A percentile compares a stretch with the other conserved stretches of the same genome.
Evolutionary conservation across 108 stramenopile species (phyloP).

Genomic region (Hondaea fermentalgiana): DNA sequence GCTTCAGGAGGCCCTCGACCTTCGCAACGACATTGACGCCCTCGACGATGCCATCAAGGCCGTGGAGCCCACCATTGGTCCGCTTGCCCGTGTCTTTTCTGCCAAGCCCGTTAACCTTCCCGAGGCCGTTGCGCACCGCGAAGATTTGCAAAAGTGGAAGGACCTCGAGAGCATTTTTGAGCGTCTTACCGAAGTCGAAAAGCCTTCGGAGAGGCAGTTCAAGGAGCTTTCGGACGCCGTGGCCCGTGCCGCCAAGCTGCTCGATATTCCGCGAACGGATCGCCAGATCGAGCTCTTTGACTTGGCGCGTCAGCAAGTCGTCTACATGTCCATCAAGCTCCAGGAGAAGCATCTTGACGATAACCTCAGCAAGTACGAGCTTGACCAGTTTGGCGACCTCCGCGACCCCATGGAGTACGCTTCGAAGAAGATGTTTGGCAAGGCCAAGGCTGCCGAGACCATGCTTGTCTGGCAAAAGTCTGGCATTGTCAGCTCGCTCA

Average conservation of each 20-base stretch:
- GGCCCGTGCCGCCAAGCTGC: constrained; percentile 15
- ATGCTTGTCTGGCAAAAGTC: constrained; percentile 19
- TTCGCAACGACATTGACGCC: constrained; percentile 1
- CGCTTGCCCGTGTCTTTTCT: neutral
- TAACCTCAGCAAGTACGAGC: neutral
- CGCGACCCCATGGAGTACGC: constrained; percentile 19
- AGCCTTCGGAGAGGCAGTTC: neutral
- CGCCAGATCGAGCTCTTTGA: constrained; percentile 19
- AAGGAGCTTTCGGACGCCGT: constrained; percentile 20
- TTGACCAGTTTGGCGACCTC: constrained; percentile 19
- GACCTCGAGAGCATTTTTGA: constrained; percentile 19
- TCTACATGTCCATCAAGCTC: neutral
- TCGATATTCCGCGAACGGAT: constrained; percentile 21
- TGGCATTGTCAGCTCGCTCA: constrained; percentile 19
- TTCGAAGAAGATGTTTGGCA: constrained; percentile 17
- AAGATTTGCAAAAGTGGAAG: neutral
- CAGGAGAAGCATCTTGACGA: neutral
- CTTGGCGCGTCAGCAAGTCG: neutral
- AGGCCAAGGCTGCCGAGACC: neutral
- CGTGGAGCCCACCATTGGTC: neutral
- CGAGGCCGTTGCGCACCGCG: constrained; percentile 2
- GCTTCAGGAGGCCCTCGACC: neutral
- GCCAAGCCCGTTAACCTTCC: constrained; percentile 1
- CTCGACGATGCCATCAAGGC: constrained; percentile 23
- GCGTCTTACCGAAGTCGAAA: neutral